A percentile compares a stretch with the other conserved stretches of the same genome.
Conservation (phyloP, 306 rosid genomes). For the Prunus davidiana region DNA sequence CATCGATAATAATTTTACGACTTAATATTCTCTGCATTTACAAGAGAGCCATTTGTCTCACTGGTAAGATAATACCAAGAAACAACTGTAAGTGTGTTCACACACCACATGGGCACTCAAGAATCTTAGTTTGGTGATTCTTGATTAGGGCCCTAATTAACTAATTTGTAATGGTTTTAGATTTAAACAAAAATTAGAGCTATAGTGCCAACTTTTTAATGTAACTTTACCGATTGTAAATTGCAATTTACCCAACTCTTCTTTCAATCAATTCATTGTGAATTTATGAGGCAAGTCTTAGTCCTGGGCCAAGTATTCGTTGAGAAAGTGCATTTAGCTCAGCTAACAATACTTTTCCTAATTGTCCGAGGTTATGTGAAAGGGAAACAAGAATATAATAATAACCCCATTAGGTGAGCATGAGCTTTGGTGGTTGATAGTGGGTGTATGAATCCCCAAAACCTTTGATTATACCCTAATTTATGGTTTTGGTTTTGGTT, state of each 20-base stretch:
- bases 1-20: background rate
- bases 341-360: background rate
- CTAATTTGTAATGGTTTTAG: background rate
- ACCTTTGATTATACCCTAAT: background rate
- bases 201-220: background rate
- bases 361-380: background rate
- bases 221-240: background rate
- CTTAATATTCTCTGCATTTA: background rate
- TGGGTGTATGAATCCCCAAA: background rate
- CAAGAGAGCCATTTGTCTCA: background rate
- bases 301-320: background rate
- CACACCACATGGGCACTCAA: background rate
- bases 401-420: constrained; percentile 6
- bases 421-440: constrained; percentile 6
- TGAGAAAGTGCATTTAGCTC: background rate
- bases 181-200: background rate
- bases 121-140: background rate
- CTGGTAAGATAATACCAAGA: background rate
- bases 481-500: background rate
- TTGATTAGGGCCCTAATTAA: background rate
- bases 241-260: background rate
- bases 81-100: background rate
- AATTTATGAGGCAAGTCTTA: background rate
- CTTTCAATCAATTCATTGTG: background rate
- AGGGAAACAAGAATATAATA: background rate